Evolutionary conservation across 2,329 filamentous ascomycete species (phyloP).

Genomic region (Phoma sp.): DNA sequence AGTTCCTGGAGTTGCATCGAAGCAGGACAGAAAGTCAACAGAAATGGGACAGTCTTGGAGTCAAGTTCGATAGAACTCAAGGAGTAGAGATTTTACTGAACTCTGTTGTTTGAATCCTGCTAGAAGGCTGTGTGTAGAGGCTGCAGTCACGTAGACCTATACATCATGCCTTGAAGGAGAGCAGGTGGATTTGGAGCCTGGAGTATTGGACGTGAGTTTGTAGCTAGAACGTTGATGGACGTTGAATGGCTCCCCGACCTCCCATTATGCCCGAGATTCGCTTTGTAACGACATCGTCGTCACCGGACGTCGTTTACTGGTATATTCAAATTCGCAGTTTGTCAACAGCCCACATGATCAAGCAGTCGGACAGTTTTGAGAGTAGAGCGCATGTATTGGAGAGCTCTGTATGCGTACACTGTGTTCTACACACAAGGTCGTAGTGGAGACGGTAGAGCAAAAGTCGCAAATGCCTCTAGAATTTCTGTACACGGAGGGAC

Average conservation of each 20-base stretch:
- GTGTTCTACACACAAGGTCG: constrained; percentile 23
- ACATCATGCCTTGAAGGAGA: too few species aligned
- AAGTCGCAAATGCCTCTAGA: constrained; percentile 42
- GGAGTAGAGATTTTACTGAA: too few species aligned
- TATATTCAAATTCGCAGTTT: neutral
- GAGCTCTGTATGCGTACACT: constrained; percentile 30
- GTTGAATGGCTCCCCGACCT: neutral
- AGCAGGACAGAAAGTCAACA: too few species aligned
- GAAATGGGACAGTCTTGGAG: too few species aligned
- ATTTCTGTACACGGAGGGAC: constrained; percentile 48
- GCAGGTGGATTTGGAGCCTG: neutral
- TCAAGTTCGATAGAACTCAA: too few species aligned
- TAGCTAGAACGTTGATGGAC: neutral
- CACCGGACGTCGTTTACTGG: neutral
- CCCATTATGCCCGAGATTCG: neutral
- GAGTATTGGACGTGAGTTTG: neutral
- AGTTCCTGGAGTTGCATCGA: too few species aligned
- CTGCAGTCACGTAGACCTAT: too few species aligned
- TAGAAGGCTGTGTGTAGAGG: too few species aligned
- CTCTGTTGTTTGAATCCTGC: too few species aligned
- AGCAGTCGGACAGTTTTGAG: neutral
- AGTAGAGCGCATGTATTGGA: constrained; percentile 29
- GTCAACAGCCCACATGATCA: constrained; percentile 4
- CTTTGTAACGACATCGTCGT: neutral
- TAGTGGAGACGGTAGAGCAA: constrained; percentile 24